A percentile compares a stretch with the other conserved stretches of the same genome.
Conservation (phyloP, 768 basidiomycete genomes). For the Melanogaster broomeanus region DNA sequence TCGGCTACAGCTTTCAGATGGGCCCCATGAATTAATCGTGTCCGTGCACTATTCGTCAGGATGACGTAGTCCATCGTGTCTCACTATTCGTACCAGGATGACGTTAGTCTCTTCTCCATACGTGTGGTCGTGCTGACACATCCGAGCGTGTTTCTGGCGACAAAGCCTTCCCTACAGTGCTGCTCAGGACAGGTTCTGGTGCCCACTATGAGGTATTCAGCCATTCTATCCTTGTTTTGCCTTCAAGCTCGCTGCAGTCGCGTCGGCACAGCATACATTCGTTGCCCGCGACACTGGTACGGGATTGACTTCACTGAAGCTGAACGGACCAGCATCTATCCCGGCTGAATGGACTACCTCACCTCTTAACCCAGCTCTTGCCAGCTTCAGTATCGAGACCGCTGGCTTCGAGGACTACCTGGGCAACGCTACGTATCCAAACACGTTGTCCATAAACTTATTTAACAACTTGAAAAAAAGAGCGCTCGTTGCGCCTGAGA, state of each 20-base stretch:
- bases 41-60: too few relatives aligned
- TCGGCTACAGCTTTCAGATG: too few relatives aligned
- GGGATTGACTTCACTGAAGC: constrained; percentile 26
- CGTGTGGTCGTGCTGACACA: too few relatives aligned
- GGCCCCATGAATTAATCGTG: too few relatives aligned
- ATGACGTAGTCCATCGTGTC: too few relatives aligned
- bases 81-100: too few relatives aligned
- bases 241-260: constrained; percentile 2
- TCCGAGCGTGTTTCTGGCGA: too few relatives aligned
- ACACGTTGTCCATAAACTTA: constrained; percentile 43
- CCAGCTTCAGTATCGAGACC: constrained; percentile 57
- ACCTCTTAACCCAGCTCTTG: constrained; percentile 44
- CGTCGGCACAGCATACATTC: constrained; percentile 11
- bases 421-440: constrained; percentile 46
- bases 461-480: constrained; percentile 47
- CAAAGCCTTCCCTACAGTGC: neutral
- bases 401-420: constrained; percentile 54
- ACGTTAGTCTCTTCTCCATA: too few relatives aligned
- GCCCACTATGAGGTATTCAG: constrained; percentile 9
- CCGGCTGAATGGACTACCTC: constrained; percentile 45
- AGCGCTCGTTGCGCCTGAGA: constrained; percentile 45
- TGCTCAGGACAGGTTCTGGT: neutral
- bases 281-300: neutral
- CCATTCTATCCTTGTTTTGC: neutral
- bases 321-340: constrained; percentile 43